Evolutionary conservation across 2,329 filamentous ascomycete species (phyloP), one percentile per base, ranked within the genome.

Genomic region (Thyridium curvatum): DNA sequence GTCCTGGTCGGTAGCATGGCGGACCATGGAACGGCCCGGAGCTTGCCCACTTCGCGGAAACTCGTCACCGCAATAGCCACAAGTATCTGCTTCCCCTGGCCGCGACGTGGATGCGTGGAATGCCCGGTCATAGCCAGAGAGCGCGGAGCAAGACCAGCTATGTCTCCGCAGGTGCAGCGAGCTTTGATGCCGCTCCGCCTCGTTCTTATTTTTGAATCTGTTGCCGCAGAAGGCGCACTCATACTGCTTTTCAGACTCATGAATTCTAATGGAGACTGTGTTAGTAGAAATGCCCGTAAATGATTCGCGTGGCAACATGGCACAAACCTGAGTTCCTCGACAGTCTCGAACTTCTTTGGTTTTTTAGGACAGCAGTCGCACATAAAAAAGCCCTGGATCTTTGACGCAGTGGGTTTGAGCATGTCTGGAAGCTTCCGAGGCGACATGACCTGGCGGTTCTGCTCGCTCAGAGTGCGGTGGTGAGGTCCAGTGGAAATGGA

Each of bases 121-220:
- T 3, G 88, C 91, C 13, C 85, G 81, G 53, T 88, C 79, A 53
- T 79, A 87, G 43, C 79, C 74, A 10, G 78, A 78, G 18, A 98
- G 77, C 1, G 90, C 87, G 26, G 89, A 90, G 61, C 93, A 98
- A 10, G 91, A 96, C 93, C 93, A 98, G 35, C 90, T 96, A 64
- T 97, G 89, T 17, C 85, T 82, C 28, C 91, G 81, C 8, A 97
- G 75, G 60, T 97, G 91, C 10, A 97, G 77, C 12, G 90, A 95
- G 55, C 96, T 97, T 55, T 95, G 90, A 58, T 97, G 91, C 26
- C 93, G 80, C 61, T 97, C 91, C 3, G 90, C 90, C 65, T 97
- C 93, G 53, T 97, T 97, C 66, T 97, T 97, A 67, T 97, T 97
- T 65, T 97, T 97, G 71, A 97, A 97, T 10, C 91, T 82, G 58